These are phyloP conservation scores for Colletotrichum sojae DNA, from an alignment of 2,329 filamentous ascomycete species.

Conservation along the genomic window DNA sequence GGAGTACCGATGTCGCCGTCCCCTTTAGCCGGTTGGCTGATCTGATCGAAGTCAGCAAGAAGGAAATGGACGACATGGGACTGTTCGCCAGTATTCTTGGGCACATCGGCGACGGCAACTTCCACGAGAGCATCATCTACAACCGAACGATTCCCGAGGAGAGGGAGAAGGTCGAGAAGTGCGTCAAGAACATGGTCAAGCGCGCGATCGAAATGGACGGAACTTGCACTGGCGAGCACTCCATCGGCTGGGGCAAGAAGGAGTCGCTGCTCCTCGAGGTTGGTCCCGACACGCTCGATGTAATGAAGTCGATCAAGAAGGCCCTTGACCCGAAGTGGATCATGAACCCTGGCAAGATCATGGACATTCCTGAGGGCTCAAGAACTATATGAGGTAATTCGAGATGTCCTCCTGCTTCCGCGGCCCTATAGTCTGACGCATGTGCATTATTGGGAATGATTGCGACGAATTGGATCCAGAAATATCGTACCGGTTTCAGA, in stretches of 20 bases:
- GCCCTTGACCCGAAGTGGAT: slow-evolving; percentile 89
- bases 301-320: slow-evolving; percentile 89
- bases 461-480: too few species aligned
- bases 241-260: slow-evolving; percentile 90
- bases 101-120: slow-evolving; percentile 94
- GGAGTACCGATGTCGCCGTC: slow-evolving; percentile 89
- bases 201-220: slow-evolving; percentile 95
- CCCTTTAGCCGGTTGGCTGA: slow-evolving; percentile 82
- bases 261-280: slow-evolving; percentile 83
- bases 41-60: slow-evolving; percentile 86
- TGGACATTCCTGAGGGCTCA: slow-evolving; percentile 71
- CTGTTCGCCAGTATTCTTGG: slow-evolving; percentile 90
- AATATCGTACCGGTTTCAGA: too few species aligned
- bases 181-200: slow-evolving; percentile 91
- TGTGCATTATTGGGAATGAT: too few species aligned
- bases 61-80: slow-evolving; percentile 88
- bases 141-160: slow-evolving; percentile 78
- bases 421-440: too few species aligned
- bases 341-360: slow-evolving; percentile 93
- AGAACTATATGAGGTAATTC: slow-evolving; percentile 39
- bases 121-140: slow-evolving; percentile 94
- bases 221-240: slow-evolving; percentile 91
- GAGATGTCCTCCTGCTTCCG: neutral
- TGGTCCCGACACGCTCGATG: slow-evolving; percentile 82
- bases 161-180: slow-evolving; percentile 81